These are phyloP conservation scores for Sclerotinia borealis DNA, from an alignment of 2,329 filamentous ascomycete genomes.

Conservation along the genomic window DNA sequence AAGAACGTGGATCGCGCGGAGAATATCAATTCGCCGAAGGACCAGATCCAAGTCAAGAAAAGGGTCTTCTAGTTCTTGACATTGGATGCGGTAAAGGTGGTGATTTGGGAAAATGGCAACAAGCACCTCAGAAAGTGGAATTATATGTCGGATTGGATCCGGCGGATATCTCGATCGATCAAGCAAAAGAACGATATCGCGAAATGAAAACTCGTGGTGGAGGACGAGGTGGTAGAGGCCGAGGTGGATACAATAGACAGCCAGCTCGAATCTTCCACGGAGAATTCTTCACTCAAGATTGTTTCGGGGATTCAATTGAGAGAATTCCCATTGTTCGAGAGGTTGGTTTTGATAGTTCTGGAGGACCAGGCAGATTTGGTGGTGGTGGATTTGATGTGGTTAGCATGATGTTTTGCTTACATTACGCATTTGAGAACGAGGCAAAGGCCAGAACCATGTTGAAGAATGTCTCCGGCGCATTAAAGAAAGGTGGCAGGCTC, in stretches of 20 bases:
- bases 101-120: constrained; percentile 92
- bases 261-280: constrained; percentile 67
- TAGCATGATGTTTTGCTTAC: constrained; percentile 99
- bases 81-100: constrained; percentile 96
- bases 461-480: constrained; percentile 77
- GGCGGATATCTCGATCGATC: constrained; percentile 84
- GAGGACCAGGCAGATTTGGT: constrained; percentile 60
- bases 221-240: constrained; percentile 47
- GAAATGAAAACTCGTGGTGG: constrained; percentile 59
- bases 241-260: constrained; percentile 43
- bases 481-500: constrained; percentile 93
- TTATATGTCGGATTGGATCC: constrained; percentile 93
- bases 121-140: constrained; percentile 82
- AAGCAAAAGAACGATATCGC: constrained; percentile 78
- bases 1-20: constrained; percentile 48
- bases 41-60: constrained; percentile 30
- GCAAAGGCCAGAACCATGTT: constrained; percentile 88
- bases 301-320: constrained; percentile 77
- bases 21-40: constrained; percentile 31
- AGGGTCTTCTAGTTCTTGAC: constrained; percentile 76
- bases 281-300: constrained; percentile 86
- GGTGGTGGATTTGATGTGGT: constrained; percentile 90
- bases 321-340: constrained; percentile 76
- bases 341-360: constrained; percentile 72
- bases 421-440: constrained; percentile 95